These are phyloP conservation scores for Przewalskia tangutica DNA, from an alignment of 257 asterid genomes.

Conservation along the genomic window DNA sequence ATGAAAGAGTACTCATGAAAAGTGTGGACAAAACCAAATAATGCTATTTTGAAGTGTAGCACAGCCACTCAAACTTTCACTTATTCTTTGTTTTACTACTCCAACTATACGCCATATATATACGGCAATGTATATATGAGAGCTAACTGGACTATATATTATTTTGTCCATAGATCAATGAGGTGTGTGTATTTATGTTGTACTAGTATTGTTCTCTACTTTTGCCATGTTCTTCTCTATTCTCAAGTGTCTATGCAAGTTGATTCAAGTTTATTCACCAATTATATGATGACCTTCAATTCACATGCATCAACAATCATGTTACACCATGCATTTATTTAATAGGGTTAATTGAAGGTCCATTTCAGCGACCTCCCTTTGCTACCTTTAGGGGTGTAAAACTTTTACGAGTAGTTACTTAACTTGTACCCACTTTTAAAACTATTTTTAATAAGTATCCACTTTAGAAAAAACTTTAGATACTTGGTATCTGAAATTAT, in stretches of 20 bases:
- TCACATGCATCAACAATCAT: conserved; percentile 36
- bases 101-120: conserved; percentile 19
- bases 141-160: background rate
- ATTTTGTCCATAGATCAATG: background rate
- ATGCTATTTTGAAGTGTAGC: conserved; percentile 27
- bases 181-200: background rate
- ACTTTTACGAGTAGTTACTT: too few species aligned
- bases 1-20: background rate
- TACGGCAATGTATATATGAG: background rate
- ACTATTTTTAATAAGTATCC: too few species aligned
- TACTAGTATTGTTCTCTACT: conserved; percentile 19
- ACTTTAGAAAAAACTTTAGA: background rate
- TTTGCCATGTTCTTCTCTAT: conserved; percentile 6
- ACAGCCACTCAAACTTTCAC: conserved; percentile 33
- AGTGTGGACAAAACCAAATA: conserved; percentile 15
- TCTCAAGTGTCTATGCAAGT: conserved; percentile 21
- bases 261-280: conserved; percentile 21
- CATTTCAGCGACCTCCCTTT: background rate
- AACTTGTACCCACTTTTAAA: too few species aligned
- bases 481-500: background rate
- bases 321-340: background rate
- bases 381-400: background rate
- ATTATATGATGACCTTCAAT: conserved; percentile 14
- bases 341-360: background rate
- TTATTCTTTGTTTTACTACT: conserved; percentile 39